phyloP scores from a whole-genome alignment of 2,329 filamentous ascomycete species.

The Chaetomiaceae sp. region DNA sequence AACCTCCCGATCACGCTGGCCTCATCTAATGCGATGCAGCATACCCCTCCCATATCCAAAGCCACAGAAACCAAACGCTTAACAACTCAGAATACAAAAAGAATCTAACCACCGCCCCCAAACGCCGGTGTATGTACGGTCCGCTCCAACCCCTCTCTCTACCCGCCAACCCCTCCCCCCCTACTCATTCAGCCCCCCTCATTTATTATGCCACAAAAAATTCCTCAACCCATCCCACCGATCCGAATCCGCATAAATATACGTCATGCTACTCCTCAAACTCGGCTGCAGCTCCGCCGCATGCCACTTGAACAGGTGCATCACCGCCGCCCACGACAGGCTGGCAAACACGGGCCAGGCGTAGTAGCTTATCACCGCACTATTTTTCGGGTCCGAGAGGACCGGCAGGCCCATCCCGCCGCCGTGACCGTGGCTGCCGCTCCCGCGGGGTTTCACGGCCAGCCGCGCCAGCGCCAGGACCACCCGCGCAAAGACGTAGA shows the following conservation, averaged over 20 bases:
- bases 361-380: slow-evolving; percentile 56
- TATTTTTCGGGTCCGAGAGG: slow-evolving; percentile 46
- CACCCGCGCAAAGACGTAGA: slow-evolving; percentile 95
- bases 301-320: slow-evolving; percentile 92
- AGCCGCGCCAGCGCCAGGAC: slow-evolving; percentile 79
- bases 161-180: too few species aligned
- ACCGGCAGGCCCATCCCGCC: slow-evolving; percentile 40
- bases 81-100: too few species aligned
- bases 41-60: not conserved
- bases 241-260: slow-evolving; percentile 89
- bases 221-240: slow-evolving; percentile 84
- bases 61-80: not conserved
- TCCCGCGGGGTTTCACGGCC: slow-evolving; percentile 60
- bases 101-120: not conserved
- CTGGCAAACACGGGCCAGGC: slow-evolving; percentile 93
- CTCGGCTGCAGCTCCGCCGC: slow-evolving; percentile 88
- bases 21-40: not conserved
- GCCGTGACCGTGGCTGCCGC: too few species aligned
- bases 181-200: slow-evolving; percentile 5
- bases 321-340: slow-evolving; percentile 86
- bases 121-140: slow-evolving; percentile 1
- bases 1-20: not conserved
- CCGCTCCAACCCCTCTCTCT: not conserved
- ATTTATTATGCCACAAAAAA: slow-evolving; percentile 80
- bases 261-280: slow-evolving; percentile 91